phyloP scores from a whole-genome alignment of 73 alveolate species.

The Breviolum minutum region DNA sequence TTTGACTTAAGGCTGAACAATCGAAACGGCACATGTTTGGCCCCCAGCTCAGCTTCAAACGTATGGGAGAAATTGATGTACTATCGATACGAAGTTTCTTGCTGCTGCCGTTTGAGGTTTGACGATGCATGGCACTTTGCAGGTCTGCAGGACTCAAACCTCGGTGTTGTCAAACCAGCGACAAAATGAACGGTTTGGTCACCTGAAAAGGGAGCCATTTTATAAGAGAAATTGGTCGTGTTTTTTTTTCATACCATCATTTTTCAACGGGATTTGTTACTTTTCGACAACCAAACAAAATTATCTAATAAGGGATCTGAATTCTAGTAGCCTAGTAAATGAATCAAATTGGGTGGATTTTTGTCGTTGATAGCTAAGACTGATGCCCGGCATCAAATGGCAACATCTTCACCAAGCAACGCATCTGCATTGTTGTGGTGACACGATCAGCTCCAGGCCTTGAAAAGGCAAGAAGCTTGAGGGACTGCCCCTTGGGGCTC shows the following conservation, averaged over 20 bases:
- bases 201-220: too few relatives aligned
- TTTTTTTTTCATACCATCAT: neutral
- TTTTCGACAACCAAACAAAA: neutral
- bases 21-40: too few relatives aligned
- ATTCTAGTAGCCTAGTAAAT: neutral
- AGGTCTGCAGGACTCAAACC: neutral
- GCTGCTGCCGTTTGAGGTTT: neutral
- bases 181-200: too few relatives aligned
- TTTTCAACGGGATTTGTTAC: neutral
- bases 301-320: neutral
- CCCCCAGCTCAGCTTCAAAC: too few relatives aligned
- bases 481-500: neutral
- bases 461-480: neutral
- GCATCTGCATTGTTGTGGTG: neutral
- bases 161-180: too few relatives aligned
- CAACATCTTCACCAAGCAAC: neutral
- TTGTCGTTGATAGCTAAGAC: neutral
- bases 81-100: conserved; percentile 41
- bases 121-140: neutral
- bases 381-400: neutral
- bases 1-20: neutral
- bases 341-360: too few relatives aligned
- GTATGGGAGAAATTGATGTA: neutral
- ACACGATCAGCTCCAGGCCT: neutral
- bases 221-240: too few relatives aligned